A percentile compares a stretch with the other conserved stretches of the same genome.
Conservation (phyloP, 2,329 filamentous ascomycete genomes). For the Aspergillus versicolor region DNA sequence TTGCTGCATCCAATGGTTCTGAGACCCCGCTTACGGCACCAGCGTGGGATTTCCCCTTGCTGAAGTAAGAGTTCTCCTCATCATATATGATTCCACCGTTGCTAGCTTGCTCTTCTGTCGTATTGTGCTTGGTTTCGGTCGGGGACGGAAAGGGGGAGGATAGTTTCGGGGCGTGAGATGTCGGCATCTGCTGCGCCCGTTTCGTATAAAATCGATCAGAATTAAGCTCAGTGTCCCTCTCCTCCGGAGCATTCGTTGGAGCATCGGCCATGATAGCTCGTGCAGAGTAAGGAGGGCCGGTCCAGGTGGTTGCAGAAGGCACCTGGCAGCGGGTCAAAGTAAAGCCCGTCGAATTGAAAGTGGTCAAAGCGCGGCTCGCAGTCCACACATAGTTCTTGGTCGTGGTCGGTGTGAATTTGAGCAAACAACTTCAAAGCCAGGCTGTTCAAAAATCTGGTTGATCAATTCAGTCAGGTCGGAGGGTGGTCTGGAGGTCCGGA, state of each 20-base stretch:
- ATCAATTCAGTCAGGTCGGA: constrained; percentile 10
- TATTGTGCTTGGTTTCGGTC: constrained; percentile 22
- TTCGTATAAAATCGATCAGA: constrained; percentile 20
- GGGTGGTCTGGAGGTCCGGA: constrained; percentile 12
- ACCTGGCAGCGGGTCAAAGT: background rate
- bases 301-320: background rate
- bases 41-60: constrained; percentile 9
- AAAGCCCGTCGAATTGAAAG: background rate
- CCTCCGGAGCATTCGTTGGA: constrained; percentile 18
- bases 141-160: constrained; percentile 31
- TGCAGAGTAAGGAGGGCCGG: background rate
- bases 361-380: background rate
- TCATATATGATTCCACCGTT: constrained; percentile 16
- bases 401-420: background rate
- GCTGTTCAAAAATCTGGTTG: background rate
- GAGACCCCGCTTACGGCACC: constrained; percentile 7
- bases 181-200: constrained; percentile 20
- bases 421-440: background rate
- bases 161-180: constrained; percentile 23
- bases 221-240: constrained; percentile 18
- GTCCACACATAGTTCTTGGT: background rate
- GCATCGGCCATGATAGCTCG: constrained; percentile 25
- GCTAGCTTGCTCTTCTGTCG: constrained; percentile 17
- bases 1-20: constrained; percentile 20
- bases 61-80: constrained; percentile 9